Evolutionary conservation across 208 protist species (phyloP), one percentile per base, ranked within the genome.

Genomic region (Trypanosoma melophagium): DNA sequence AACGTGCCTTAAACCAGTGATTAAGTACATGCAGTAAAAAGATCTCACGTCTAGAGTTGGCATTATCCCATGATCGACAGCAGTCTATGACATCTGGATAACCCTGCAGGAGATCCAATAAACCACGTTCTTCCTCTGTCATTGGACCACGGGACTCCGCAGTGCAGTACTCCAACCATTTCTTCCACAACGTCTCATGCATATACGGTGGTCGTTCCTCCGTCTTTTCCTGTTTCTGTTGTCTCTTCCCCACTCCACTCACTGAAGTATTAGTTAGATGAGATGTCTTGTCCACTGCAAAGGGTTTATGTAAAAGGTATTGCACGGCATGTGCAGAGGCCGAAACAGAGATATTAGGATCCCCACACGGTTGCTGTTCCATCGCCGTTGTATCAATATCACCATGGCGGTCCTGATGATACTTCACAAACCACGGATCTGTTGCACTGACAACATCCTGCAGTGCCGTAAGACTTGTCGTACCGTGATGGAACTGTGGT

Each of bases 1-100:
- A 65, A 9, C 83, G 80, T 17, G 87, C 83, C 73, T 95, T 95
- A 60, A 89, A 93, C 87, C 89, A 95, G 79, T 95, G 89, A 53
- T 95, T 95, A 19, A 95, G 65, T 22, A 86, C 19, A 59, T 95
- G 89, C 7, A 95, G 67, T 7, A 76, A 52, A 55, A 78, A 87
- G 10, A 95, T 81, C 71, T 93, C 84, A 8, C 86, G 76, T 7
- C 85, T 77, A 51, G 85, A 78, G 50, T 80, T 78, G 35, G 76
- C 76, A 56, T 91, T 92, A 66, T 91, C 83, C 84, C 86, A 92
- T 58, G 74, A 83, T 17, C 88, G 81, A 52, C 83, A 71, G 51
- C 80, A 87, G 69, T 92, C 86, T 31, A 93, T 74, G 0, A 93
- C 67, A 60, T 95, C 89, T 5, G 86, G 62, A 80, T 94, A 94